These are phyloP conservation scores for Cyberlindnera petersonii DNA, from an alignment of 805 yeast genomes.

Conservation along the genomic window DNA sequence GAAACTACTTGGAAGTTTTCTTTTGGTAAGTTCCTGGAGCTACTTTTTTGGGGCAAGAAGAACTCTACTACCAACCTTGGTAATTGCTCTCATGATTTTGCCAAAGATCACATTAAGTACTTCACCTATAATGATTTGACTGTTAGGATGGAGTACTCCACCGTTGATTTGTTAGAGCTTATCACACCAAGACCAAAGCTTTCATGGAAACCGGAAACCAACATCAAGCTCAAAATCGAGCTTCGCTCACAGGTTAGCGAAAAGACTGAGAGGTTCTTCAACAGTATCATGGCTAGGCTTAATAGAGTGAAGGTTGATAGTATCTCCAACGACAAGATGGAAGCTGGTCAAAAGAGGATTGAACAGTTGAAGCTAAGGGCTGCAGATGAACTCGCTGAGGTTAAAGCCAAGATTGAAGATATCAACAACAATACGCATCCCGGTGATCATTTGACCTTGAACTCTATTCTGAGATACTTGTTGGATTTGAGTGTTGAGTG, in stretches of 20 bases:
- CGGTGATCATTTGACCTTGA: conserved; percentile 65
- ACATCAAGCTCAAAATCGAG: conserved; percentile 64
- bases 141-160: conserved; percentile 72
- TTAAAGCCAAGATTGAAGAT: conserved; percentile 43
- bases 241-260: conserved; percentile 49
- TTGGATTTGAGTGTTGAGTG: conserved; percentile 83
- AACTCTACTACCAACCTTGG: conserved; percentile 55
- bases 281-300: conserved; percentile 65
- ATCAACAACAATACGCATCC: conserved; percentile 55
- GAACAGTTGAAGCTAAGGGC: conserved; percentile 53
- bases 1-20: conserved; percentile 88
- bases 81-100: conserved; percentile 75
- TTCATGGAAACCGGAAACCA: conserved; percentile 67
- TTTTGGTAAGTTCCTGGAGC: conserved; percentile 88
- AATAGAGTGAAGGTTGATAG: conserved; percentile 72
- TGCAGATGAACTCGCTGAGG: conserved; percentile 43
- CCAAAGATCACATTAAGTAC: conserved; percentile 76
- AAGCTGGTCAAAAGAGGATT: conserved; percentile 60
- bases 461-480: conserved; percentile 61
- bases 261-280: conserved; percentile 60
- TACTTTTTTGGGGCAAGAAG: conserved; percentile 69
- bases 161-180: conserved; percentile 73
- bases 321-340: conserved; percentile 65
- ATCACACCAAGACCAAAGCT: conserved; percentile 70
- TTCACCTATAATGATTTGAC: conserved; percentile 79